Evolutionary conservation across 2,329 filamentous ascomycete species (phyloP), one percentile per base, ranked within the genome.

Genomic region (Decorospora gaudefroyi): DNA sequence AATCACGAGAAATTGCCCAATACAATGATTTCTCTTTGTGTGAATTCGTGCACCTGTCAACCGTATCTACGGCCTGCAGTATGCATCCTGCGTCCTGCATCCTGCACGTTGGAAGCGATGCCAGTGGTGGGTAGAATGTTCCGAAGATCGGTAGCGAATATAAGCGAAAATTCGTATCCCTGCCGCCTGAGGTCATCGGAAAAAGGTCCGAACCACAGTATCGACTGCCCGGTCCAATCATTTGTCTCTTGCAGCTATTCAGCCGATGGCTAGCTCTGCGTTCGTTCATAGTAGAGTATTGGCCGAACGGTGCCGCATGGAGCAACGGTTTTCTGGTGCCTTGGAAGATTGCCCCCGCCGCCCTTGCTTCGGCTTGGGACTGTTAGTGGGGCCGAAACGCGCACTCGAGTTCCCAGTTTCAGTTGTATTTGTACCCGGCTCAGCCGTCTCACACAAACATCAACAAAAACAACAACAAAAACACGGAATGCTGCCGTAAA

Each of bases 251-350:
- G 17, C 32, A 21, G 21, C 15, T n/a, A 4, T 9, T n/a, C 12
- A 5, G 8, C 31, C 43, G 36, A 46, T 35, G n/a, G n/a, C n/a
- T 7, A 35, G 27, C n/a, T 4, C 2, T n/a, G 12, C n/a, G 11
- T 11, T 32, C 27, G 38, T 21, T 19, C 11, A 23, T 19, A 12
- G 43, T 21, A 27, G 28, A 26, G 22, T 27, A 46, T 42, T 27
- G 32, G 32, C 38, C 39, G 31, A 36, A 31, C 39, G 32, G 31
- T n/a, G 37, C 32, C 37, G 44, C 44, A 47, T 47, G 44, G 44
- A 33, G 42, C 44, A 43, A 47, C 32, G 37, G 38, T 47, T 37
- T 42, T 38, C 22, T 28, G 30, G 39, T 26, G 28, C 28, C 6
- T 34, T 23, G 32, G n/a, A 43, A 25, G 32, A 46, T 33, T 36